Percentiles rank a stretch among this genome's conserved stretches.
Evolutionary conservation across 805 yeast species (phyloP).

Genomic region (Suhomyces sp.): DNA sequence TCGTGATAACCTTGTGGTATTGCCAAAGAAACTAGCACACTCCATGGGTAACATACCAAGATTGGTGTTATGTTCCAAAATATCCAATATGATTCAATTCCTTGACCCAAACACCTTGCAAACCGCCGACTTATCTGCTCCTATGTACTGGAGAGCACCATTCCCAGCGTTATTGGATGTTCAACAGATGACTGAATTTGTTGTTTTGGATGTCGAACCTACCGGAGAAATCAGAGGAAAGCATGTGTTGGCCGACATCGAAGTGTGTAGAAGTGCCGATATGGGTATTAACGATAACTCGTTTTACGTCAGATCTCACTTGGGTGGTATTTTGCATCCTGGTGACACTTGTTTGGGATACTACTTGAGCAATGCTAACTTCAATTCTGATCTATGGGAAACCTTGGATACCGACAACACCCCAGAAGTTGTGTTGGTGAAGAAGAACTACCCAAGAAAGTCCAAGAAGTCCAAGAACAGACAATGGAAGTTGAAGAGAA

Average conservation of each 20-base stretch:
- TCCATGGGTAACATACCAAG: slow-evolving; percentile 79
- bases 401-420: slow-evolving; percentile 54
- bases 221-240: slow-evolving; percentile 77
- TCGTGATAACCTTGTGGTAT: slow-evolving; percentile 90
- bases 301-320: slow-evolving; percentile 82
- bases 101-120: slow-evolving; percentile 82
- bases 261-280: slow-evolving; percentile 86
- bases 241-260: slow-evolving; percentile 81
- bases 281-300: slow-evolving; percentile 82
- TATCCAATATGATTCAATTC: slow-evolving; percentile 81
- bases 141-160: slow-evolving; percentile 77
- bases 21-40: slow-evolving; percentile 84
- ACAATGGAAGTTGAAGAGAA: slow-evolving; percentile 91
- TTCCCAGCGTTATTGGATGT: slow-evolving; percentile 75
- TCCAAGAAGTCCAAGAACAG: slow-evolving; percentile 71
- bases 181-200: slow-evolving; percentile 76
- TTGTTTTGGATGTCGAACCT: slow-evolving; percentile 92
- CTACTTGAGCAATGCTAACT: slow-evolving; percentile 78
- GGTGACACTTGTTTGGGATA: slow-evolving; percentile 96
- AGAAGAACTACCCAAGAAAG: slow-evolving; percentile 84
- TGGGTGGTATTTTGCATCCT: slow-evolving; percentile 92
- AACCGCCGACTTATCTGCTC: slow-evolving; percentile 67
- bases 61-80: slow-evolving; percentile 78
- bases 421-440: slow-evolving; percentile 85
- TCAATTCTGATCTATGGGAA: slow-evolving; percentile 86